phyloP scores from a whole-genome alignment of 2,329 filamentous ascomycete species.

The Plectosphaerella plurivora region DNA sequence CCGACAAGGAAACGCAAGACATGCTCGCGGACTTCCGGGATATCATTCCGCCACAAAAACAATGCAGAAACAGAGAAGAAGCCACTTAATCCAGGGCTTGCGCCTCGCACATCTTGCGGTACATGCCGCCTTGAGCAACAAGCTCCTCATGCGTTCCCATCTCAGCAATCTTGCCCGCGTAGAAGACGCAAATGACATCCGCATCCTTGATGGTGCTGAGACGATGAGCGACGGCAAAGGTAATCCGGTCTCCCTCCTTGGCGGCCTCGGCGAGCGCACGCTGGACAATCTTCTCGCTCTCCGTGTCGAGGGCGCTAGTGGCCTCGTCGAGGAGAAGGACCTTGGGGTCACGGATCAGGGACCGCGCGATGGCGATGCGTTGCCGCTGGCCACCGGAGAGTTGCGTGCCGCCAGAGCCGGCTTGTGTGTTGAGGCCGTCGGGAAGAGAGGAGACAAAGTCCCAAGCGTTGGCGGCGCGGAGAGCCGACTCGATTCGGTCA shows the following conservation, averaged over 20 bases:
- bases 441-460: constrained; percentile 35
- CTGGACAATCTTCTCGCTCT: constrained; percentile 63
- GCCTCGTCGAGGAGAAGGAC: constrained; percentile 72
- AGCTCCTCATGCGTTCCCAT: constrained; percentile 58
- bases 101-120: constrained; percentile 48
- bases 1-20: no score
- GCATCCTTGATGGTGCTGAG: constrained; percentile 52
- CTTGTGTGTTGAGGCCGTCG: constrained; percentile 54
- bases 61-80: constrained; percentile 1
- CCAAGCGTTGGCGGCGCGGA: constrained; percentile 41
- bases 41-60: no score
- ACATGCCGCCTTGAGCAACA: constrained; percentile 40
- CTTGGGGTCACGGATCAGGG: constrained; percentile 61
- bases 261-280: constrained; percentile 44
- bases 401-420: constrained; percentile 63
- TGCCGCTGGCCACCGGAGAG: constrained; percentile 71
- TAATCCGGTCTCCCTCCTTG: constrained; percentile 36
- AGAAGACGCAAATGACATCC: constrained; percentile 58
- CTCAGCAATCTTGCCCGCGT: constrained; percentile 52
- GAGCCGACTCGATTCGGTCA: constrained; percentile 35
- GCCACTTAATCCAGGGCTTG: constrained; percentile 31
- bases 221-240: constrained; percentile 63
- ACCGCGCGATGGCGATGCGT: constrained; percentile 67
- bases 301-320: constrained; percentile 59
- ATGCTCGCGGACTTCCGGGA: no score